Base-by-base conservation (phyloP, 1,284 basidiomycete species). In the Mycosarcoma mackinlayi region DNA sequence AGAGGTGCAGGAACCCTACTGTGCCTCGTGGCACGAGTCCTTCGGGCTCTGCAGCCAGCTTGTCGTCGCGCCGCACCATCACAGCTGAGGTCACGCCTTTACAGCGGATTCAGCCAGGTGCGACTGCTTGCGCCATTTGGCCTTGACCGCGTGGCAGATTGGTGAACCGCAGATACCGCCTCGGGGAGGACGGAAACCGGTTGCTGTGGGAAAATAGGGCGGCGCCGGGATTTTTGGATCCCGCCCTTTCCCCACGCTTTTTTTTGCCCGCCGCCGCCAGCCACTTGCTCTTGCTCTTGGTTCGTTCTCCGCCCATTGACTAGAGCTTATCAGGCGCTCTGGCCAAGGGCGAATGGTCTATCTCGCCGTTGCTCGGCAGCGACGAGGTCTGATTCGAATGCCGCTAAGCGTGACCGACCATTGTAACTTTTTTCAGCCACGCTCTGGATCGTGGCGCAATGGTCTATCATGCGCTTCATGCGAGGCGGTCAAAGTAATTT, bases 121-220 rank as follows among this genome's bases (percentile, higher is more conserved):
- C 50, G 18, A 23, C n/a, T n/a, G 23, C 6, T 27, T 7, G 24
- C 41, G 34, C 37, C 48, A 24, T 16, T 33, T 18, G 27, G 30
- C 25, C 7, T 31, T 21, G 8, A 16, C 38, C 48, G 56, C 48
- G 35, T 58, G 56, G 56, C 48, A 51, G 23, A 19, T 9, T 3
- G 9, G 28, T 35, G 48, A 31, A 25, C 24, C 31, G 49, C 49
- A 58, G n/a, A 7, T 42, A 18, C 23, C 30, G 27, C 33, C 57
- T 53, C 49, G 57, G 57, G n/a, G 44, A 48, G 37, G 31, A 39
- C 50, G 38, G 6, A 33, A 27, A 24, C 7, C 28, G 33, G 24
- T 35, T 46, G 35, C 28, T 44, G 47, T 54, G 52, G 42, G 42
- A 54, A 49, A 42, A 40, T 13, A 6, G 23, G 40, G 24, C 24